Percentiles rank a stretch among this genome's conserved stretches.
phyloP scores from a whole-genome alignment of 768 basidiomycete species.

The Lepiota venenata region DNA sequence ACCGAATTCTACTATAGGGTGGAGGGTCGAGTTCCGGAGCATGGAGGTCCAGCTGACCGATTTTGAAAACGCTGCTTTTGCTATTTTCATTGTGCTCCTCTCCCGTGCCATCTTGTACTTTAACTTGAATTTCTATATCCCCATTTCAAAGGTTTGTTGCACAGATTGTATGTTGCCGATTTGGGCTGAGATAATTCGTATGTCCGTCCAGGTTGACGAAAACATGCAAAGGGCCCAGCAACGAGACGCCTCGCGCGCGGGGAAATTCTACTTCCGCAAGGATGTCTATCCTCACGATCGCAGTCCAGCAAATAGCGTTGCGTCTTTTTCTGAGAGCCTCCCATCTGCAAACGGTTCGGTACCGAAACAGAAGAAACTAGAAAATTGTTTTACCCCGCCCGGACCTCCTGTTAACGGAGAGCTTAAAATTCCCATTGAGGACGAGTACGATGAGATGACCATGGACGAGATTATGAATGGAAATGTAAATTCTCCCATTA shows the following conservation, averaged over 20 bases:
- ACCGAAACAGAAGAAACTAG: constrained; percentile 61
- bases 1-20: constrained; percentile 87
- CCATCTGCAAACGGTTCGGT: constrained; percentile 33
- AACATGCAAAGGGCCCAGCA: constrained; percentile 92
- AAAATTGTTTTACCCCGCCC: constrained; percentile 67
- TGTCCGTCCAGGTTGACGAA: constrained; percentile 74
- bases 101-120: constrained; percentile 92
- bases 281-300: constrained; percentile 64
- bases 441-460: constrained; percentile 92
- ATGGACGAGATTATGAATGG: constrained; percentile 93
- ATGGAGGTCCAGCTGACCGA: constrained; percentile 99
- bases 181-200: background rate
- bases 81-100: constrained; percentile 90
- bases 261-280: constrained; percentile 89
- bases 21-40: constrained; percentile 97
- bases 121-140: constrained; percentile 92
- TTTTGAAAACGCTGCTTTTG: constrained; percentile 97
- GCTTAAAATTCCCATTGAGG: constrained; percentile 44
- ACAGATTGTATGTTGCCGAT: background rate
- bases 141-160: constrained; percentile 82
- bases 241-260: constrained; percentile 69
- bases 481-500: constrained; percentile 46
- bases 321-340: constrained; percentile 43
- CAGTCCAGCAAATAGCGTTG: constrained; percentile 37
- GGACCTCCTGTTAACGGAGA: constrained; percentile 40